phyloP scores from a whole-genome alignment of 2,329 filamentous ascomycete species.

The Sporothrix globosa region DNA sequence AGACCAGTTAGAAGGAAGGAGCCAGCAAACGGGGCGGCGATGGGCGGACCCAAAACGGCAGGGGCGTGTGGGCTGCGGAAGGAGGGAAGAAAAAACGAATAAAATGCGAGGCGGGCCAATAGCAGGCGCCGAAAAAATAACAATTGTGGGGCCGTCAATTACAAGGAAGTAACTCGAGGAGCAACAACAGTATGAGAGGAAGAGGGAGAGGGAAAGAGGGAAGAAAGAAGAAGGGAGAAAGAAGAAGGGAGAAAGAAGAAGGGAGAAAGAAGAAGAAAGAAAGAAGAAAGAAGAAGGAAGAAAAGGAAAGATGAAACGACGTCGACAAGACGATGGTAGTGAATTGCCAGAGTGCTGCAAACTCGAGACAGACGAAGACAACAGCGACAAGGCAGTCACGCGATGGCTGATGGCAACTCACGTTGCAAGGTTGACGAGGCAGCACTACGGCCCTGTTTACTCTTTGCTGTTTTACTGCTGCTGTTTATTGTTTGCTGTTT shows the following conservation, averaged over 20 bases:
- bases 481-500: not conserved
- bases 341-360: no score
- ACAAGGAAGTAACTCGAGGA: not conserved
- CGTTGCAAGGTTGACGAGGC: no score
- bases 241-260: not conserved
- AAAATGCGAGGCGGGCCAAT: constrained; percentile 26
- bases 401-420: not conserved
- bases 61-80: not conserved
- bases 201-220: not conserved
- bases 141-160: constrained; percentile 10
- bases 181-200: not conserved
- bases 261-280: not conserved
- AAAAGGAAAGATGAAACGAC: not conserved
- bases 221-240: not conserved
- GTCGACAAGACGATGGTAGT: not conserved
- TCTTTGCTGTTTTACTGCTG: not conserved
- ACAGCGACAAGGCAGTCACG: not conserved
- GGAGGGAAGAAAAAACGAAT: constrained; percentile 8
- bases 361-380: no score
- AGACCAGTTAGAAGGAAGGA: constrained; percentile 14
- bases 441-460: no score
- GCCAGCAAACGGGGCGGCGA: constrained; percentile 26
- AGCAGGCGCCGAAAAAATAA: not conserved
- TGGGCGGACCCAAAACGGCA: not conserved
- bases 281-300: not conserved